Percentiles rank a stretch among this genome's conserved stretches.
phyloP scores from a whole-genome alignment of 768 basidiomycete species.

The Amyloporia xantha region DNA sequence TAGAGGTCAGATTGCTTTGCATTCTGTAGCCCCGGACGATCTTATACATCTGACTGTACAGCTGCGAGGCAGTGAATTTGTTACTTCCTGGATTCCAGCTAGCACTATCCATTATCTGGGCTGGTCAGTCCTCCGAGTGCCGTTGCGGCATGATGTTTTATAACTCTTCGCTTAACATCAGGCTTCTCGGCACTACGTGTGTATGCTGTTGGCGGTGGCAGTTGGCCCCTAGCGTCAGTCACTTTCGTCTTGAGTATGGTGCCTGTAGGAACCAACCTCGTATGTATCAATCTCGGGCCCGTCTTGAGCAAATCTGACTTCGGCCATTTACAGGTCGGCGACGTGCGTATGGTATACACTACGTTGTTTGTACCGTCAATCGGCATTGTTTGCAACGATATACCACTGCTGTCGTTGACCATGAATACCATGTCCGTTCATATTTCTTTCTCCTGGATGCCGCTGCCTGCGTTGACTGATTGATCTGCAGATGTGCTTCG shows the following conservation, averaged over 20 bases:
- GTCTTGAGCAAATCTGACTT: neutral
- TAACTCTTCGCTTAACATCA: too few relatives aligned
- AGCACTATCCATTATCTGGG: neutral
- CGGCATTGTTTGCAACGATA: neutral
- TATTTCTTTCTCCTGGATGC: neutral
- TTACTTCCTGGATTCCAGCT: neutral
- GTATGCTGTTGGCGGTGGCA: slow-evolving; percentile 6
- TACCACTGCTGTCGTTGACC: neutral
- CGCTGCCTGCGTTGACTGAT: too few relatives aligned
- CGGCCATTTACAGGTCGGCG: neutral
- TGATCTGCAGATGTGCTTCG: neutral
- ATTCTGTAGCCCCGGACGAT: neutral
- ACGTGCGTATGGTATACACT: neutral
- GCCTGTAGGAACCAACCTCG: slow-evolving; percentile 5
- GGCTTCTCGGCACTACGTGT: slow-evolving; percentile 7
- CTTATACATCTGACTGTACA: neutral
- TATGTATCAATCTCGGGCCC: neutral
- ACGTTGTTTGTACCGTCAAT: neutral
- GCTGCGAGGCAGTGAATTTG: slow-evolving; percentile 3
- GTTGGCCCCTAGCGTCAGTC: slow-evolving; percentile 4
- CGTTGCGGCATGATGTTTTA: too few relatives aligned
- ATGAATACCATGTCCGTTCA: neutral
- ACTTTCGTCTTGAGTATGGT: slow-evolving; percentile 3
- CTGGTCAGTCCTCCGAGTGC: neutral
- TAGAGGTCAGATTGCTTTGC: neutral